These are phyloP conservation scores for Diatrype stigma DNA, from an alignment of 2,329 filamentous ascomycete genomes.

Conservation along the genomic window DNA sequence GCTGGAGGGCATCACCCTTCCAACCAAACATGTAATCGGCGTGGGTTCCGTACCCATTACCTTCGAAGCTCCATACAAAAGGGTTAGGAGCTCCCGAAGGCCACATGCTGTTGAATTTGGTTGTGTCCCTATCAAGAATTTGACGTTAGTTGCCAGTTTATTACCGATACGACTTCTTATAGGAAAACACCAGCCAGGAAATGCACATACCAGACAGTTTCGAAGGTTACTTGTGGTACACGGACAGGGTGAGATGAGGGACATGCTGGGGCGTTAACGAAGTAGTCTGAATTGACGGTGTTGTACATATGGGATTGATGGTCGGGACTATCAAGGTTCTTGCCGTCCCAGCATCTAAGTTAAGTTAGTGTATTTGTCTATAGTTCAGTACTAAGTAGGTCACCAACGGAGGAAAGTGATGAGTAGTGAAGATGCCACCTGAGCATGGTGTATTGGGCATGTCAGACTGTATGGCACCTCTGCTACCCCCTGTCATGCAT, in stretches of 20 bases:
- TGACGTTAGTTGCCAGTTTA: background rate
- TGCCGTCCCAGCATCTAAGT: constrained; percentile 17
- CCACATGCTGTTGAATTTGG: constrained; percentile 32
- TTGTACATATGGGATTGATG: constrained; percentile 23
- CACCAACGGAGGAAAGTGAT: constrained; percentile 33
- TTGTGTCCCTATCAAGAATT: constrained; percentile 20
- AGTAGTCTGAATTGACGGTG: constrained; percentile 14
- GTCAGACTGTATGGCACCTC: constrained; percentile 31
- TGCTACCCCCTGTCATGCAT: constrained; percentile 32
- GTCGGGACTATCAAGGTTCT: constrained; percentile 19
- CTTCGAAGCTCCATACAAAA: constrained; percentile 24
- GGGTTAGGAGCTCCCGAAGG: constrained; percentile 23
- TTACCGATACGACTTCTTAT: too few relatives aligned
- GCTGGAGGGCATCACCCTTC: constrained; percentile 24
- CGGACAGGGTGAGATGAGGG: constrained; percentile 23
- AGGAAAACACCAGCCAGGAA: too few relatives aligned
- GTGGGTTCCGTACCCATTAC: constrained; percentile 28
- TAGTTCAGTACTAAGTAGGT: background rate
- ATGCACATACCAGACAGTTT: constrained; percentile 34
- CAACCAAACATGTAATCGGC: constrained; percentile 35
- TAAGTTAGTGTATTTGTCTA: background rate
- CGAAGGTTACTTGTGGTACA: constrained; percentile 35
- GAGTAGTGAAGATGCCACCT: constrained; percentile 34
- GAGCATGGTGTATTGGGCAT: constrained; percentile 34
- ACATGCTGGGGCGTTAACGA: constrained; percentile 22